phyloP scores from a whole-genome alignment of 805 yeast species.

The Clavispora santaluciae region DNA sequence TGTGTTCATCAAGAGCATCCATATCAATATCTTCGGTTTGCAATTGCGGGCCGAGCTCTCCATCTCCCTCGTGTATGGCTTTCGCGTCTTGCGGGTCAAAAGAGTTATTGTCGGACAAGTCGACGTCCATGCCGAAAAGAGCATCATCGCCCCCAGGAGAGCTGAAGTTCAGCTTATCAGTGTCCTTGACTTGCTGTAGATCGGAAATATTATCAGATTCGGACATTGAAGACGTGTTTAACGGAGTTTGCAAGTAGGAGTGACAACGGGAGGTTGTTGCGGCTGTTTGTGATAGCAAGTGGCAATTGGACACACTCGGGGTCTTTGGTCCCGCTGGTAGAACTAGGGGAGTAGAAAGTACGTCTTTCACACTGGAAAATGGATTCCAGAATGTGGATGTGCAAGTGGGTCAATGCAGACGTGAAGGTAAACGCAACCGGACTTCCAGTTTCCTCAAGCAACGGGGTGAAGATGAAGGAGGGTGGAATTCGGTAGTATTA shows the following conservation, averaged over 20 bases:
- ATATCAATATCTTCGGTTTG: background rate
- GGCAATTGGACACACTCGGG: background rate
- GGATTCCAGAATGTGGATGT: background rate
- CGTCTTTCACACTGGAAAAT: background rate
- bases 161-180: background rate
- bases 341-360: background rate
- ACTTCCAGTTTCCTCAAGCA: background rate
- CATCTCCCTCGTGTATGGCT: background rate
- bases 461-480: background rate
- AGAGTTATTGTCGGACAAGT: background rate
- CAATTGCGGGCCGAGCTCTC: background rate
- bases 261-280: background rate
- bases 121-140: background rate
- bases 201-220: background rate
- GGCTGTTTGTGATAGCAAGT: background rate
- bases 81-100: background rate
- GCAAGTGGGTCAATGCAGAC: background rate
- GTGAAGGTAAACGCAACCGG: background rate
- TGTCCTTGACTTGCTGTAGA: background rate
- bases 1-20: background rate
- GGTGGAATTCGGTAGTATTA: background rate
- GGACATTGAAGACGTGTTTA: background rate
- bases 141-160: background rate
- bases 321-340: background rate
- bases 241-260: background rate